A percentile compares a stretch with the other conserved stretches of the same genome.
phyloP scores from a whole-genome alignment of 139 green algal genomes.

The Chlorella ohadii region DNA sequence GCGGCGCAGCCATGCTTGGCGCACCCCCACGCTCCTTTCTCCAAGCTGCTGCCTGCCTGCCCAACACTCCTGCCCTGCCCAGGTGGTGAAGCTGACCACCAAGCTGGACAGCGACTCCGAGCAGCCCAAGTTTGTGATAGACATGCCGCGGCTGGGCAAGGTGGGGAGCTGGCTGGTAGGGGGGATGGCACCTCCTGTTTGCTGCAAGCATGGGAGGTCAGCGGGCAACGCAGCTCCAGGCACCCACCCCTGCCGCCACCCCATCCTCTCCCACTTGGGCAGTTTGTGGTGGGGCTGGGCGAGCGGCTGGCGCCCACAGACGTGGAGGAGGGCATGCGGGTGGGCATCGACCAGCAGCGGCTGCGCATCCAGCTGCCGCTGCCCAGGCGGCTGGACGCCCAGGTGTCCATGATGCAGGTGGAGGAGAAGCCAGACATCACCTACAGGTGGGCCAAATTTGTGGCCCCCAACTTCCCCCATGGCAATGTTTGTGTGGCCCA shows the following conservation, averaged over 20 bases:
- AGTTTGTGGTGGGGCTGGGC: slow-evolving; percentile 99
- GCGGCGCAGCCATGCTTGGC: not conserved
- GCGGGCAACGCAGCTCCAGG: no score
- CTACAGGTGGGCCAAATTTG: slow-evolving; percentile 58
- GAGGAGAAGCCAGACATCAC: slow-evolving; percentile 99
- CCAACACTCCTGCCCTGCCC: not conserved
- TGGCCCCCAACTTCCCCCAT: no score
- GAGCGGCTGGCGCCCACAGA: slow-evolving; percentile 96
- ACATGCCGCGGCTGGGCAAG: slow-evolving; percentile 12
- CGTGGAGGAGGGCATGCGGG: slow-evolving; percentile 99
- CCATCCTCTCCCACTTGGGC: slow-evolving; percentile 56
- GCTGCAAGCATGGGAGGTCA: no score
- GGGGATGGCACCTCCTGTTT: no score
- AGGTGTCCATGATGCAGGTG: slow-evolving; percentile 99
- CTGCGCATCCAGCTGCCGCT: slow-evolving; percentile 99
- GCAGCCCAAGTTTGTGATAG: not conserved
- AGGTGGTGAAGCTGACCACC: slow-evolving; percentile 20
- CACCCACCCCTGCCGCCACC: no score
- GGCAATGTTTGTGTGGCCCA: no score
- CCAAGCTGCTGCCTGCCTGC: not conserved
- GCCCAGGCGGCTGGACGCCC: slow-evolving; percentile 97
- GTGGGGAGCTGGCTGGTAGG: no score
- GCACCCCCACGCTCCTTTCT: not conserved
- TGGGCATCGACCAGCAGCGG: slow-evolving; percentile 97
- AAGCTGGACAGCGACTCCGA: not conserved